Evolutionary conservation across 495 filamentous ascomycete genomes (phyloP).

Genomic region (Talaromyces adpressus): DNA sequence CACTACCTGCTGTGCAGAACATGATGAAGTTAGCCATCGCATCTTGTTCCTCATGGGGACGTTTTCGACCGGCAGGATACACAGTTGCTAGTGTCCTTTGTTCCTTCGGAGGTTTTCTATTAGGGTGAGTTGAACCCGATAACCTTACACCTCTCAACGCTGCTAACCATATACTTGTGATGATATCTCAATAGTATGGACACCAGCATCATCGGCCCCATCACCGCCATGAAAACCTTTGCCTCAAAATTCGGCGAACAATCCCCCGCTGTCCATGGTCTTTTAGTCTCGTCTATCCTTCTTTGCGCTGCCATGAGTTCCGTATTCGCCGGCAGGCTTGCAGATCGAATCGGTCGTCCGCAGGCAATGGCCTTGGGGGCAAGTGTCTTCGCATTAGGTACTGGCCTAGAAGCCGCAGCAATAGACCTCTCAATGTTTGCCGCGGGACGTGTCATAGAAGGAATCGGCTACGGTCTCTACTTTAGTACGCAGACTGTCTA

Average conservation of each 20-base stretch:
- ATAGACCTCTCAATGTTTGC: conserved; percentile 45
- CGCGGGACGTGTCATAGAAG: conserved; percentile 44
- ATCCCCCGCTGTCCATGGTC: conserved; percentile 47
- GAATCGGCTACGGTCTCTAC: conserved; percentile 55
- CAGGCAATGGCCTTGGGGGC: conserved; percentile 44
- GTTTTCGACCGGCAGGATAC: neutral
- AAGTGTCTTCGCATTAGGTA: conserved; percentile 46
- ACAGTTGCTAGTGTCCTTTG: neutral
- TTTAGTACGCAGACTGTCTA: conserved; percentile 51
- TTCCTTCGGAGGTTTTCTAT: neutral
- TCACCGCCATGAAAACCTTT: conserved; percentile 55
- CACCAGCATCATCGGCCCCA: conserved; percentile 55
- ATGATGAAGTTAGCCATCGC: neutral
- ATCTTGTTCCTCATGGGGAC: neutral
- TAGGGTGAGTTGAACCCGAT: neutral
- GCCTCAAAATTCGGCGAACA: conserved; percentile 39
- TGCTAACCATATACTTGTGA: neutral
- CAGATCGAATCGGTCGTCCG: conserved; percentile 49
- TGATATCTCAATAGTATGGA: conserved; percentile 19
- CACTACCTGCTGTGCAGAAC: neutral
- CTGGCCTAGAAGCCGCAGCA: conserved; percentile 40
- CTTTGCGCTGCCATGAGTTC: conserved; percentile 54
- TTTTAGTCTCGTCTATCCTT: conserved; percentile 57
- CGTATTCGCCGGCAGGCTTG: conserved; percentile 54
- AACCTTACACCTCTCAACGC: neutral